phyloP scores from a whole-genome alignment of 371 early-diverging fungal genomes.

The Circinella minor region DNA sequence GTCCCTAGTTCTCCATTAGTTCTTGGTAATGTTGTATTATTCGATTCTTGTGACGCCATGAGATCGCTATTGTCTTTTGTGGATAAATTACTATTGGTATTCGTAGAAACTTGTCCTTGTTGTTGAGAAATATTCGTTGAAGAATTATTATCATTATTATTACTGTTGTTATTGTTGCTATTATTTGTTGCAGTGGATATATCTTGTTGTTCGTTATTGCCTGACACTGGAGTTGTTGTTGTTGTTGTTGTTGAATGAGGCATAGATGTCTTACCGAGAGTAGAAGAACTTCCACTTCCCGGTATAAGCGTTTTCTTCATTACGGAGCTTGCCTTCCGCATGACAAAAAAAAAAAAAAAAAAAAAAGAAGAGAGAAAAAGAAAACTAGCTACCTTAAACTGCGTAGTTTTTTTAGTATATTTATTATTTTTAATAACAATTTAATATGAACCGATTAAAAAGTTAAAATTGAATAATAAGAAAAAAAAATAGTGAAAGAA shows the following conservation, averaged over 20 bases:
- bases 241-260: conserved; percentile 20
- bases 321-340: conserved; percentile 39
- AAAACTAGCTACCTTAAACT: neutral
- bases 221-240: conserved; percentile 4
- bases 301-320: conserved; percentile 36
- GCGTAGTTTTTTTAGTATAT: no score
- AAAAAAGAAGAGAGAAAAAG: neutral
- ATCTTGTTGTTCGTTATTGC: neutral
- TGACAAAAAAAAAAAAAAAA: conserved; percentile 15
- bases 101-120: neutral
- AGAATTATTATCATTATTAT: conserved; percentile 2
- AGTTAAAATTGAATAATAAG: neutral
- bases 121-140: conserved; percentile 18
- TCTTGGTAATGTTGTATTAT: neutral
- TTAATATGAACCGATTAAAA: neutral
- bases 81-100: conserved; percentile 29
- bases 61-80: conserved; percentile 52
- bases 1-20: conserved; percentile 9
- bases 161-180: conserved; percentile 10
- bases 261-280: conserved; percentile 24
- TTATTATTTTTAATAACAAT: neutral
- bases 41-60: conserved; percentile 10
- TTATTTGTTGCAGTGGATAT: conserved; percentile 9
- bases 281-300: conserved; percentile 14
- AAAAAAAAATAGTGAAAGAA: neutral